Percentiles rank a stretch among this genome's conserved stretches.
Evolutionary conservation across 805 yeast species (phyloP).

Genomic region (Candida corydali): DNA sequence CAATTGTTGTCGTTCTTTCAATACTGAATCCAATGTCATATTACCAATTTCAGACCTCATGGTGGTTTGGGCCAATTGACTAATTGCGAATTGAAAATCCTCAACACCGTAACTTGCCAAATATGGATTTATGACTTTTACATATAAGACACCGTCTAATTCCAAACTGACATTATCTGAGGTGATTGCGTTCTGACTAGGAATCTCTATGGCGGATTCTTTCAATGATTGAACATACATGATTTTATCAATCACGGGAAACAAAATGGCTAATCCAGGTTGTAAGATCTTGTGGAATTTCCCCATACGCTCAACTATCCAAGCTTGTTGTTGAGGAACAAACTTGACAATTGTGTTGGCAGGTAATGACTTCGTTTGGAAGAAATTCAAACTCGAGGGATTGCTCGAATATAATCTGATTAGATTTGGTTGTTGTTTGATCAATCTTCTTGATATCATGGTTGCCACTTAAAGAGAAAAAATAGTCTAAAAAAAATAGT

Average conservation of each 20-base stretch:
- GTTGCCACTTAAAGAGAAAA: background rate
- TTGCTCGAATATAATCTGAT: background rate
- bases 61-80: slow-evolving; percentile 85
- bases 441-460: slow-evolving; percentile 4
- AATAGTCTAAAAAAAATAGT: background rate
- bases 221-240: slow-evolving; percentile 79
- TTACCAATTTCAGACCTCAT: slow-evolving; percentile 90
- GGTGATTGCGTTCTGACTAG: slow-evolving; percentile 80
- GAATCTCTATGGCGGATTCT: slow-evolving; percentile 82
- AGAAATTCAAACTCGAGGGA: slow-evolving; percentile 43
- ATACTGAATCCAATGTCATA: slow-evolving; percentile 70
- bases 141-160: slow-evolving; percentile 78
- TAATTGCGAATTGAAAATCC: slow-evolving; percentile 79
- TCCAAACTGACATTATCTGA: slow-evolving; percentile 82
- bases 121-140: slow-evolving; percentile 74
- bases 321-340: slow-evolving; percentile 88
- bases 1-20: slow-evolving; percentile 69
- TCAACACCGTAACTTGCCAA: slow-evolving; percentile 87
- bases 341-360: slow-evolving; percentile 70
- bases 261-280: slow-evolving; percentile 72
- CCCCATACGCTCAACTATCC: slow-evolving; percentile 91
- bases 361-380: slow-evolving; percentile 64
- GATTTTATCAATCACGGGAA: slow-evolving; percentile 72
- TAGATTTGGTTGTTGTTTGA: background rate
- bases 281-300: slow-evolving; percentile 61